Evolutionary conservation across 2,329 filamentous ascomycete genomes (phyloP).

Genomic region (Fusarium avenaceum): DNA sequence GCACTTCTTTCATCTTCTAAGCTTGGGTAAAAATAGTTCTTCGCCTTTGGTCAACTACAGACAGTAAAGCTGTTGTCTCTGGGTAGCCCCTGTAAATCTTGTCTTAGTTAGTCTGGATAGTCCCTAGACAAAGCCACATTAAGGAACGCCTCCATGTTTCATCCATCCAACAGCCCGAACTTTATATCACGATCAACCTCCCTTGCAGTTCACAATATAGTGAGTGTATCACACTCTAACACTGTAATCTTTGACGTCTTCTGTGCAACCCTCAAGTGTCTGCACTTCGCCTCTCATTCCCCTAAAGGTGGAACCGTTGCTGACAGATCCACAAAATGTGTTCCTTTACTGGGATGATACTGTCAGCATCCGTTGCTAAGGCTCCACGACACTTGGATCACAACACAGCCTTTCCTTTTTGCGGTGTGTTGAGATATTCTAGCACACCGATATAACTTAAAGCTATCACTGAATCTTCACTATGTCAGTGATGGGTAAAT

Average conservation of each 20-base stretch:
- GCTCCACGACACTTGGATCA: not conserved
- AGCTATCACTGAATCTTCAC: no score
- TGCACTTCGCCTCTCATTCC: constrained; percentile 35
- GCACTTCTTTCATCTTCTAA: not conserved
- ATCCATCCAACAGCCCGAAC: not conserved
- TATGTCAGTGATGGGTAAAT: no score
- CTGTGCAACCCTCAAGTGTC: not conserved
- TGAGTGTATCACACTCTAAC: no score
- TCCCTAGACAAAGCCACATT: not conserved
- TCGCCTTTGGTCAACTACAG: not conserved
- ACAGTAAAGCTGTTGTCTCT: no score
- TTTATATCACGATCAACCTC: not conserved
- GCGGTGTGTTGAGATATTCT: no score
- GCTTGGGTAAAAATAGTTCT: not conserved
- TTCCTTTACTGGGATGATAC: constrained; percentile 9
- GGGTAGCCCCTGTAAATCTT: constrained; percentile 6
- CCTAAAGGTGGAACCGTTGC: constrained; percentile 17
- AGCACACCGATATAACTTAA: no score
- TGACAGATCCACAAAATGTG: constrained; percentile 19
- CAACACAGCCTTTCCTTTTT: not conserved
- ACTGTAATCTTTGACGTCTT: not conserved
- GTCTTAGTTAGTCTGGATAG: not conserved
- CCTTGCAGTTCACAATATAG: no score
- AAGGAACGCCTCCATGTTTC: constrained; percentile 26
- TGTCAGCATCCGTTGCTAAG: constrained; percentile 12